These are phyloP conservation scores for Pichia pseudocactophila DNA, from an alignment of 805 yeast species.

Conservation along the genomic window DNA sequence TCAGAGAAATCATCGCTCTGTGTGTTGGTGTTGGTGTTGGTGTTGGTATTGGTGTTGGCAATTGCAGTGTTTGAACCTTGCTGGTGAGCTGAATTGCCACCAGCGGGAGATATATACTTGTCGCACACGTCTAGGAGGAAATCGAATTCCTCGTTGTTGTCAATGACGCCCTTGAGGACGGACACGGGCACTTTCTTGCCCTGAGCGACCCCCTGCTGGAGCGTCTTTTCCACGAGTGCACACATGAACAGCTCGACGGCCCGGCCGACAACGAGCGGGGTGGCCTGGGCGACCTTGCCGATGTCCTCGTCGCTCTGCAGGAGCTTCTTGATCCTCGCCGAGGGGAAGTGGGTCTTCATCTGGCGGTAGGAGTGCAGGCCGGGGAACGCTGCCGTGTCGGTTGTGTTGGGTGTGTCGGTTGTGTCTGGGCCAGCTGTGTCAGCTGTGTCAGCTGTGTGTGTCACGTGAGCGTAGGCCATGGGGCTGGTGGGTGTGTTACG, in stretches of 20 bases:
- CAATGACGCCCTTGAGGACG: constrained; percentile 76
- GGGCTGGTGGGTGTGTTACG: background rate
- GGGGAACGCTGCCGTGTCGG: constrained; percentile 9
- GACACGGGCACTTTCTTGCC: constrained; percentile 75
- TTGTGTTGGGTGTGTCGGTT: background rate
- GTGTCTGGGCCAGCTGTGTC: background rate
- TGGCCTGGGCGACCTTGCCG: constrained; percentile 97
- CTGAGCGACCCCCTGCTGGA: constrained; percentile 68
- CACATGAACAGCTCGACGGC: constrained; percentile 90
- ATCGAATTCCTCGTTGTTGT: constrained; percentile 84
- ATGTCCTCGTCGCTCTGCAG: constrained; percentile 98
- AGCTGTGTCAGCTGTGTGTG: background rate
- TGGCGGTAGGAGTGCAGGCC: constrained; percentile 30
- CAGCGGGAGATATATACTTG: constrained; percentile 11
- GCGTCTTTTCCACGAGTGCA: constrained; percentile 75
- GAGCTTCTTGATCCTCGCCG: constrained; percentile 88
- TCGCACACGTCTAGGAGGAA: constrained; percentile 65
- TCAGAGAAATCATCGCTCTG: too few species aligned
- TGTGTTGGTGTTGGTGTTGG: background rate
- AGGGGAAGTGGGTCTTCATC: constrained; percentile 78
- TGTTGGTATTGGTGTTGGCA: background rate
- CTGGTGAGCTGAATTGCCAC: too few species aligned
- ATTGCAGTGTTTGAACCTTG: too few species aligned
- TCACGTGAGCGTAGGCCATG: background rate
- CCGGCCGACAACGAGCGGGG: constrained; percentile 96